Evolutionary conservation across 2,329 filamentous ascomycete genomes (phyloP), one percentile per base, ranked within the genome.

Genomic region (Biscogniauxia marginata): DNA sequence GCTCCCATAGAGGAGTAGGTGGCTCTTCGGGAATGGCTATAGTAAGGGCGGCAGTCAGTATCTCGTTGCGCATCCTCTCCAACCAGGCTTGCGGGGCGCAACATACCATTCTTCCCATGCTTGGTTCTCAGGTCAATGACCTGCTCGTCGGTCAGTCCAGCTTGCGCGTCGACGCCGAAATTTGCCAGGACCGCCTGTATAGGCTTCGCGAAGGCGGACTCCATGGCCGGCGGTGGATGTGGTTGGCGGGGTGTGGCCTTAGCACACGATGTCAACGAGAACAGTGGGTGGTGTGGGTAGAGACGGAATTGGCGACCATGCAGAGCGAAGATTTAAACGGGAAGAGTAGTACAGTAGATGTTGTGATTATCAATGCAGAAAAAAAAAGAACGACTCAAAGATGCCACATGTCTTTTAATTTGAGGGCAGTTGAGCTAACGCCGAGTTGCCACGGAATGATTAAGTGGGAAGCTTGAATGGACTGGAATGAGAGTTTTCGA

Each of bases 1-100:
- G 87, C 76, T 98, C 85, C 95, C 93, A 99, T 49, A 99, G 74
- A 43, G 95, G 95, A 25, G 95, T 99, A 3, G 95, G 92, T 53
- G 95, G 95, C 63, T 99, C 95, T 78, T 99, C 95, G 47, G 82
- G 76, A 60, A 86, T 86, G 49, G 81, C 83, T 85, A 59, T n/a
- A 51, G 50, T 45, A 47, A 48, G 20, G 49, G 43, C 51, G 43
- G 22, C 39, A 50, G 30, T 61, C 55, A 62, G 60, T 51, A 58
- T 44, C 39, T 54, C n/a, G 44, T 54, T 49, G 45, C 53, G 51
- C 54, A 49, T 13, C 50, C 51, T 62, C 49, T 68, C 61, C 44
- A 55, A 39, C 30, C 49, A 39, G 16, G 51, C 24, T 21, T 22
- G 23, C 46, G 25, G 13, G 30, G 48, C 39, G 52, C 47, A 56